Conservation (phyloP, 192 early-diverging fungal genomes). For the Allomyces macrogynus region DNA sequence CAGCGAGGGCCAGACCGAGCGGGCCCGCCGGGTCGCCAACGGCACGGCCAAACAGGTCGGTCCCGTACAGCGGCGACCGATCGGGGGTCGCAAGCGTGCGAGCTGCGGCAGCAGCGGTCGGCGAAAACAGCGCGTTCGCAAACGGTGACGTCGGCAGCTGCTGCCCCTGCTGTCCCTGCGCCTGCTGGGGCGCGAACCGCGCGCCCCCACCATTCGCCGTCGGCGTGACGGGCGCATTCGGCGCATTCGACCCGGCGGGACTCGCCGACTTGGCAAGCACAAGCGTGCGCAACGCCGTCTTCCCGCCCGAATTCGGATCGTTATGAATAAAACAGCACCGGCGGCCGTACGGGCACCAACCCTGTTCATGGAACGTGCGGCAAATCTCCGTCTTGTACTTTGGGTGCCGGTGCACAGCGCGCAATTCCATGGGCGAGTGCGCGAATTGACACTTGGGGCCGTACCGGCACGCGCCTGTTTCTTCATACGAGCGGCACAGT, state of each 20-base stretch:
- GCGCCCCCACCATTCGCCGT: no score
- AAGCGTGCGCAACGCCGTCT: not conserved
- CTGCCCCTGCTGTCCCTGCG: no score
- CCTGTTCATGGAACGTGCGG: conserved; percentile 68
- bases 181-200: no score
- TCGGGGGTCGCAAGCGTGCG: no score
- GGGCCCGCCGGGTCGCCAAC: not conserved
- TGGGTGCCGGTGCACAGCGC: conserved; percentile 61
- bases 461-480: conserved; percentile 32
- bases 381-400: conserved; percentile 93
- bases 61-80: not conserved
- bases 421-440: conserved; percentile 57
- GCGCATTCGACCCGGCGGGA: not conserved
- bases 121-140: no score
- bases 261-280: not conserved
- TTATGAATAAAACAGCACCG: conserved; percentile 90
- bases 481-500: conserved; percentile 41
- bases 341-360: conserved; percentile 79
- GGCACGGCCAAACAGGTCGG: not conserved
- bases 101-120: no score
- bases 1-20: not conserved
- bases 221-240: not conserved
- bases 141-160: no score
- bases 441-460: conserved; percentile 88
- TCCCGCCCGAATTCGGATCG: not conserved